phyloP scores from a whole-genome alignment of 148 eudicot genomes.

The Spergularia bocconei region DNA sequence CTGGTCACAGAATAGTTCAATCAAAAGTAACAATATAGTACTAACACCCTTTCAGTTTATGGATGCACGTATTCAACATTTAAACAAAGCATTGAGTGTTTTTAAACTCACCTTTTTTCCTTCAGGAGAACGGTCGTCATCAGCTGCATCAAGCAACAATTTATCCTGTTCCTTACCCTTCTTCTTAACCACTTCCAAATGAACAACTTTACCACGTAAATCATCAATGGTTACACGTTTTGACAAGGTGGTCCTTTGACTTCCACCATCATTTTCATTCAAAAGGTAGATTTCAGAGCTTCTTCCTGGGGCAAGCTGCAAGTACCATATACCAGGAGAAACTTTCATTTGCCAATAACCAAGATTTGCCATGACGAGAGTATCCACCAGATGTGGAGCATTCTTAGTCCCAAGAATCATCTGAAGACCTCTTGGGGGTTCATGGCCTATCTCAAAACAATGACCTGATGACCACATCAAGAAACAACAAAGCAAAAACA shows the following conservation, averaged over 20 bases:
- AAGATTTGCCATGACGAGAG: constrained; percentile 94
- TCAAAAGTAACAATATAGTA: not conserved
- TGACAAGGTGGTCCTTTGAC: constrained; percentile 39
- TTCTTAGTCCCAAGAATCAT: constrained; percentile 87
- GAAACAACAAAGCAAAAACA: constrained; percentile 5
- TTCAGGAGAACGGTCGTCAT: constrained; percentile 41
- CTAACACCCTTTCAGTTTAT: not conserved
- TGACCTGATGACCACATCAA: constrained; percentile 56
- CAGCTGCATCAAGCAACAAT: constrained; percentile 59
- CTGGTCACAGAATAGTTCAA: not conserved
- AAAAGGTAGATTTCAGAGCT: constrained; percentile 86
- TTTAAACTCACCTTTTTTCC: constrained; percentile 38
- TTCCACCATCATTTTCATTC: constrained; percentile 65
- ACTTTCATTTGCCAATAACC: constrained; percentile 99
- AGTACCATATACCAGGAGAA: constrained; percentile 92
- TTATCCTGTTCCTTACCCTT: constrained; percentile 87
- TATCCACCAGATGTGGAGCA: constrained; percentile 88
- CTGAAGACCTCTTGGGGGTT: constrained; percentile 93
- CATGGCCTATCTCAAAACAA: constrained; percentile 90
- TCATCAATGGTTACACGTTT: constrained; percentile 76
- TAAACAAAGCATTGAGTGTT: not conserved
- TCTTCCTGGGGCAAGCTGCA: constrained; percentile 95
- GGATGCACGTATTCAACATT: not conserved
- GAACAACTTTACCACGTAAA: constrained; percentile 80
- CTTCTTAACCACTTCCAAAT: constrained; percentile 79